These are phyloP conservation scores for Galeopsis tetrahit DNA, from an alignment of 257 asterid genomes.

Conservation along the genomic window DNA sequence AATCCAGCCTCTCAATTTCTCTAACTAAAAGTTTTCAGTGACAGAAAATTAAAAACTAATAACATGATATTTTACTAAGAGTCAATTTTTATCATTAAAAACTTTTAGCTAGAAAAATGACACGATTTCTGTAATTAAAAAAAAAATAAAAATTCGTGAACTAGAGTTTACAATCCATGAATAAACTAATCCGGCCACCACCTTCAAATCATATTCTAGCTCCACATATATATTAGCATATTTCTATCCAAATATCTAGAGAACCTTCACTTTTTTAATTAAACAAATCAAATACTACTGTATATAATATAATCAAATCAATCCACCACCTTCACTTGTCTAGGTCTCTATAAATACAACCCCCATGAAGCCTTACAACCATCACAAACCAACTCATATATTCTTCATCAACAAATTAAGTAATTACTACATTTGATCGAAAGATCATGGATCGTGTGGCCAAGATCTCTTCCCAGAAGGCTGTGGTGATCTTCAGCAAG, in stretches of 20 bases:
- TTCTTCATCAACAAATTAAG: neutral
- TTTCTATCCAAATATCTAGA: slow-evolving; percentile 30
- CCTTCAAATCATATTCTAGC: neutral
- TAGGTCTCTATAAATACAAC: slow-evolving; percentile 41
- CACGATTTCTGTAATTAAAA: too few relatives aligned
- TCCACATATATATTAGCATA: slow-evolving; percentile 1
- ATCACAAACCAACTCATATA: slow-evolving; percentile 12
- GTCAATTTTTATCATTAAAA: too few relatives aligned
- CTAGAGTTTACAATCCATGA: too few relatives aligned
- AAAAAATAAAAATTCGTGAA: too few relatives aligned
- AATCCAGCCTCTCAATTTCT: too few relatives aligned
- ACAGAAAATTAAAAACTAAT: too few relatives aligned
- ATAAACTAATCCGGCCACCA: neutral
- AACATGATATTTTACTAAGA: too few relatives aligned
- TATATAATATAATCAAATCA: neutral
- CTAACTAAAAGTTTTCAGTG: too few relatives aligned
- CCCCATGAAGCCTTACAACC: slow-evolving; percentile 22
- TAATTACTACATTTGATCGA: neutral
- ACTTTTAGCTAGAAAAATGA: too few relatives aligned
- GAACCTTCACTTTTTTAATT: slow-evolving; percentile 26
- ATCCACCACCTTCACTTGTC: slow-evolving; percentile 11
- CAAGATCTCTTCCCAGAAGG: slow-evolving; percentile 60
- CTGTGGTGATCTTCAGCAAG: slow-evolving; percentile 84
- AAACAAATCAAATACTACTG: slow-evolving; percentile 6
- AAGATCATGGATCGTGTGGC: slow-evolving; percentile 56